phyloP scores from a whole-genome alignment of 306 rosid species.

The Citrullus mucosospermus region DNA sequence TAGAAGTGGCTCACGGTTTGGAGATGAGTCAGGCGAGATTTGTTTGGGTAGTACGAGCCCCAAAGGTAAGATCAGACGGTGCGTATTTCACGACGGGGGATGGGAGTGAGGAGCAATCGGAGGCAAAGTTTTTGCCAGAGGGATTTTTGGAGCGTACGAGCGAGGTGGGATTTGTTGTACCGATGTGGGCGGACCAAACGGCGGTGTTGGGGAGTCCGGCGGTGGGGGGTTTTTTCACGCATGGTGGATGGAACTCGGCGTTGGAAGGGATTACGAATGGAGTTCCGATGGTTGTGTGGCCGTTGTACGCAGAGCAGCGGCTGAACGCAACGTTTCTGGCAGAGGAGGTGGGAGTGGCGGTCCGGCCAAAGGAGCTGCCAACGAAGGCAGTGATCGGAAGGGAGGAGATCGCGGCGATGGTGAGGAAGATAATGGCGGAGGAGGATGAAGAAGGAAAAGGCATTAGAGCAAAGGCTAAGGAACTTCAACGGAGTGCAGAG shows the following conservation, averaged over 20 bases:
- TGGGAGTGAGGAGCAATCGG: neutral
- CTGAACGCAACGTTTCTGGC: slow-evolving; percentile 30
- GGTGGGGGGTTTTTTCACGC: slow-evolving; percentile 28
- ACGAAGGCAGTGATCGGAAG: slow-evolving; percentile 22
- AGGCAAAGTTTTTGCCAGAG: slow-evolving; percentile 17
- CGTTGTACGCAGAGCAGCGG: slow-evolving; percentile 37
- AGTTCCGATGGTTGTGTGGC: slow-evolving; percentile 41
- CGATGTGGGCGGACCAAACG: slow-evolving; percentile 32
- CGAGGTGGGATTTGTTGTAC: slow-evolving; percentile 15
- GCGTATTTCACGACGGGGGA: slow-evolving; percentile 10
- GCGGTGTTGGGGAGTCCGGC: slow-evolving; percentile 21
- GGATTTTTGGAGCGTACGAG: slow-evolving; percentile 26
- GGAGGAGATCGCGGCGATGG: slow-evolving; percentile 34
- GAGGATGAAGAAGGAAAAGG: slow-evolving; percentile 2
- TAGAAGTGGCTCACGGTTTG: slow-evolving; percentile 39
- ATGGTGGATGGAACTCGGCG: slow-evolving; percentile 39
- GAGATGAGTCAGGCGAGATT: slow-evolving; percentile 35
- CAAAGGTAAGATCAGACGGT: slow-evolving; percentile 1
- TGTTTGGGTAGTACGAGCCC: slow-evolving; percentile 46
- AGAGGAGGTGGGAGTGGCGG: slow-evolving; percentile 28
- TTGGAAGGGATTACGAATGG: slow-evolving; percentile 32
- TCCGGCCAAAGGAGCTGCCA: slow-evolving; percentile 16
- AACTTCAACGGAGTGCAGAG: slow-evolving; percentile 10
- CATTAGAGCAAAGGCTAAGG: neutral
- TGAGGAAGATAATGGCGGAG: slow-evolving; percentile 18